Base-by-base conservation (phyloP, 192 early-diverging fungal species). In the Coemansia umbellata region DNA sequence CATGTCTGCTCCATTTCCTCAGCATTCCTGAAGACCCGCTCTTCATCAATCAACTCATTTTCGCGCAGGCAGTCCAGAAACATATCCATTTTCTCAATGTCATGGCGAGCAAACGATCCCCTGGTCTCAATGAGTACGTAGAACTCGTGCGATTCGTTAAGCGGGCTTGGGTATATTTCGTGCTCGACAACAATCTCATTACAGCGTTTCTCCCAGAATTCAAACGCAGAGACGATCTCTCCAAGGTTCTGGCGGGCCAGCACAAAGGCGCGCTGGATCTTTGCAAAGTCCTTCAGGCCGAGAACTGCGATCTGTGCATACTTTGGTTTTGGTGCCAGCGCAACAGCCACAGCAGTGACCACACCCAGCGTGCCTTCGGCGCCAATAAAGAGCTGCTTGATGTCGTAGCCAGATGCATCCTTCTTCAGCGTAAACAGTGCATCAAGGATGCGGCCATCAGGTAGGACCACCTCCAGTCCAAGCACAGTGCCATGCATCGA, bases 311-410 rank as follows among this genome's bases (percentile, higher is more conserved):
- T 74, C 48, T 87, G 85, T 42, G 85, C 60, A 8, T 83, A 81
- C 37, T 66, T 82, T 0, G 92, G 82, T 27, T 84, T 78, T 36
- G 80, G 80, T 7, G 96, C 92, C 10, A 92, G 80, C 4, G 88
- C 60, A 10, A 99, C 88, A 0, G 94, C 89, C 7, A 96, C 90
- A 18, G 82, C 90, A 0, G 96, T 97, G 43, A 99, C 86, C 21
- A 99, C 80, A 9, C 96, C 96, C 30, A 99, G 72, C 1, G 92
- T 95, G 31, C 96, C 96, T 60, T 99, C 96, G 23, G 92, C 84
- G 9, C 96, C 96, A 49, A 99, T 96, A 63, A 99, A 97, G n/a
- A 99, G 79, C 69, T 99, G 96, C 78, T 99, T 99, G 39, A 99
- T 55, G 59, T 99, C 94, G 53, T 90, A 95, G 10, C 94, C 97